A percentile compares a stretch with the other conserved stretches of the same genome.
phyloP scores from a whole-genome alignment of 768 basidiomycete genomes.

The Russula dissimulans region DNA sequence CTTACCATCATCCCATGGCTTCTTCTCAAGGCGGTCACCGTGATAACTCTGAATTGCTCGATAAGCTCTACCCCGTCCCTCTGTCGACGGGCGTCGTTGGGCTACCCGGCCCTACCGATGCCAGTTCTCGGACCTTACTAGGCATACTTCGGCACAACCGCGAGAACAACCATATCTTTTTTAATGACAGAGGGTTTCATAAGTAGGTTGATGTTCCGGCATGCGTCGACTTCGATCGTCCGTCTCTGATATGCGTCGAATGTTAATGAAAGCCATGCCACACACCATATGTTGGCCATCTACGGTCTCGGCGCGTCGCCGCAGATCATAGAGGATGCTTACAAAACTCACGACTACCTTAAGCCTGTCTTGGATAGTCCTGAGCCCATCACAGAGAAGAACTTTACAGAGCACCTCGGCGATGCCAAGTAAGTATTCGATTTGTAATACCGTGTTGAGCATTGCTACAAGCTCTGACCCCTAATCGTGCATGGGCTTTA shows the following conservation, averaged over 20 bases:
- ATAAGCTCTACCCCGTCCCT: conserved; percentile 8
- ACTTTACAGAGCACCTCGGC: conserved; percentile 47
- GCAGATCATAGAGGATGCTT: conserved; percentile 35
- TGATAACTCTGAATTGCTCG: not conserved
- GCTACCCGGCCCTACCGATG: conserved; percentile 6
- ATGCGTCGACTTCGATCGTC: not conserved
- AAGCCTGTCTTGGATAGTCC: conserved; percentile 37
- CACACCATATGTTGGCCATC: conserved; percentile 49
- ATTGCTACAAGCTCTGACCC: too few species aligned
- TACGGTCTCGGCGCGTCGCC: conserved; percentile 50
- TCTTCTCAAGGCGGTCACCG: not conserved
- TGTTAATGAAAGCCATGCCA: conserved; percentile 36
- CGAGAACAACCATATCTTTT: conserved; percentile 45
- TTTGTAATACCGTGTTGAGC: not conserved
- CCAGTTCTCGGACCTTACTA: conserved; percentile 2
- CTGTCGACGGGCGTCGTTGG: not conserved
- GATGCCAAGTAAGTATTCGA: conserved; percentile 38
- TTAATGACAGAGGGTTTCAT: conserved; percentile 33
- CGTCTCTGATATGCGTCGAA: too few species aligned
- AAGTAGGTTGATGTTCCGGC: conserved; percentile 21
- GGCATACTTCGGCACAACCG: conserved; percentile 39
- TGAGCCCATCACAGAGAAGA: conserved; percentile 35
- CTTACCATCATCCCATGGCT: not conserved
- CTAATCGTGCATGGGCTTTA: conserved; percentile 21
- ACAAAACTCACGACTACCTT: conserved; percentile 34